Evolutionary conservation across 169 alveolate genomes (phyloP).

Genomic region (Plasmodium falciparum): DNA sequence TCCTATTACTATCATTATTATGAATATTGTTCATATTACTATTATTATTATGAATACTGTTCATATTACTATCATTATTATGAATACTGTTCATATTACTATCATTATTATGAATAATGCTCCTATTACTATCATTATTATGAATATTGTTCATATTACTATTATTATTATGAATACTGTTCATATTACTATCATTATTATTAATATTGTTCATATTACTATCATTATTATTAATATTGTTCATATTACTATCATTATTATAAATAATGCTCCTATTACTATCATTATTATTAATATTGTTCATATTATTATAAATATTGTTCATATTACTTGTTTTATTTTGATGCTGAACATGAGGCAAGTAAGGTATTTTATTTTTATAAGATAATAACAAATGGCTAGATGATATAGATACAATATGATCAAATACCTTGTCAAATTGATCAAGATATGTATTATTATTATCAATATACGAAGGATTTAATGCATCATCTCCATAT

Average conservation of each 20-base stretch:
- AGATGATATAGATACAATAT: slow-evolving; percentile 48
- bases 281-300: no score
- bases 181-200: no score
- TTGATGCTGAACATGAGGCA: not conserved
- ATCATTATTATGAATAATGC: not conserved
- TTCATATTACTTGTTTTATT: not conserved
- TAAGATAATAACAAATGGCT: slow-evolving; percentile 20
- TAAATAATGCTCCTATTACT: no score
- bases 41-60: no score
- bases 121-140: not conserved
- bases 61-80: no score
- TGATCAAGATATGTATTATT: slow-evolving; percentile 50
- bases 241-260: no score
- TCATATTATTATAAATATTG: not conserved
- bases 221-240: no score
- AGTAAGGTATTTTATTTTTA: not conserved
- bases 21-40: no score
- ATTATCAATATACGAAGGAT: slow-evolving; percentile 86
- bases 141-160: no score
- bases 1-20: not conserved
- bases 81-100: no score
- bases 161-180: no score
- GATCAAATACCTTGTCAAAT: slow-evolving; percentile 46
- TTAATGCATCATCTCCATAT: slow-evolving; percentile 99
- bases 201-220: not conserved